Evolutionary conservation across 345 rosid species (phyloP), one percentile per base, ranked within the genome.

Genomic region (Camelina laxa): DNA sequence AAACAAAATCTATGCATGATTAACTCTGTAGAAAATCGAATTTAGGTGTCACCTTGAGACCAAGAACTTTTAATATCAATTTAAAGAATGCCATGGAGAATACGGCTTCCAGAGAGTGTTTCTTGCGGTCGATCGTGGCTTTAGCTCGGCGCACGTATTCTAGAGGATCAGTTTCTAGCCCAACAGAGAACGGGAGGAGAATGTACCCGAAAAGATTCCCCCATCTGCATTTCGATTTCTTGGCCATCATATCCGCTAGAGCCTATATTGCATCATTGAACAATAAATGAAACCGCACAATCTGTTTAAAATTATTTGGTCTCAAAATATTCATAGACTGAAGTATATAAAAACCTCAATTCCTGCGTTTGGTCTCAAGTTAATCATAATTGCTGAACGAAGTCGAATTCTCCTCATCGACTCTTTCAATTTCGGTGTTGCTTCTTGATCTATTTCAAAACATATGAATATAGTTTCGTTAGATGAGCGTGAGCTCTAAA

Each of bases 161-260:
- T 49, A 89, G 64, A 30, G 89, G 91, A 65, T 85, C 88, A 5
- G 83, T 74, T 41, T 75, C 75, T 4, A 80, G 55, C 8, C 75
- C 82, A 7, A 84, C 68, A 2, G 69, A 79, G 67, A 89, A 76
- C 8, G 93, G 91, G 20, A 87, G 21, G 47, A 87, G 67, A 9
- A 87, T 75, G 68, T 75, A 85, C 12, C 91, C 91, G 5, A 88
- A 80, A 54, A 80, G 75, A 65, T 85, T 89, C 0, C 89, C 93
- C 91, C 89, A 88, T 41, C 79, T 80, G 24, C 73, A 84, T 54
- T 82, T 76, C 1, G 83, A 72, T 63, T 67, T 71, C 48, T 83
- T 83, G n/a, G 78, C 85, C 89, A 87, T 87, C 85, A 84, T 85
- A 73, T 83, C 84, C 17, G 85, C 86, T 61, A 87, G 64, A 64